These are phyloP conservation scores for Curvularia sp. DNA, from an alignment of 2,329 filamentous ascomycete genomes.

Conservation along the genomic window DNA sequence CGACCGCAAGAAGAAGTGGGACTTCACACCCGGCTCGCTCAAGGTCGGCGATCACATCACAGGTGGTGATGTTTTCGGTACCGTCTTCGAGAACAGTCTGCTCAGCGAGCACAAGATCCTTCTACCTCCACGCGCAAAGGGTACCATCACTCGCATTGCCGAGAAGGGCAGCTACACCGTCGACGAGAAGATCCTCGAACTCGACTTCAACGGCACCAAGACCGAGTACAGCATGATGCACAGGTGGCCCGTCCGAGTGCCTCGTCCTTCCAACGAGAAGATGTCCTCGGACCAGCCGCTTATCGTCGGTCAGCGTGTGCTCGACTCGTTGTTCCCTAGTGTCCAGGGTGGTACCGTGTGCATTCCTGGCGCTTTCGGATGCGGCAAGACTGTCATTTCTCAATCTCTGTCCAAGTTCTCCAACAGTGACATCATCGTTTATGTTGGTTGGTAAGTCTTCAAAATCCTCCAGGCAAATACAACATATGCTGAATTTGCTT, in stretches of 20 bases:
- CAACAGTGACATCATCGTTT: conserved; percentile 98
- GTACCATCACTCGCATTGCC: conserved; percentile 90
- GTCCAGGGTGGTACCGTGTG: conserved; percentile 97
- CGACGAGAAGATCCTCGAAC: conserved; percentile 88
- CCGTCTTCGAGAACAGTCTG: conserved; percentile 94
- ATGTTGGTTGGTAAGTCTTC: conserved; percentile 70
- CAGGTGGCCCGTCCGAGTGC: conserved; percentile 95
- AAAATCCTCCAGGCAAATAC: neutral
- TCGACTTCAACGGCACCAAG: conserved; percentile 97
- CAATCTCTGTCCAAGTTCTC: conserved; percentile 99
- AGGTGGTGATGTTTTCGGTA: conserved; percentile 94
- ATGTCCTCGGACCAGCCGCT: conserved; percentile 88
- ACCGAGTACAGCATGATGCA: conserved; percentile 98
- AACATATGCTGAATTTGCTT: conserved; percentile 69
- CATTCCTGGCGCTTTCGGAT: conserved; percentile 97
- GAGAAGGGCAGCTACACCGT: conserved; percentile 93
- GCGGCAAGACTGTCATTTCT: conserved; percentile 98
- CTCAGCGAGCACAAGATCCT: conserved; percentile 93
- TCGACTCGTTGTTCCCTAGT: conserved; percentile 94
- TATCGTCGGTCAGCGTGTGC: conserved; percentile 93
- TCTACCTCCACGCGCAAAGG: conserved; percentile 85
- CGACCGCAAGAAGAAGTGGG: conserved; percentile 93
- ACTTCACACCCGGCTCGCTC: conserved; percentile 81
- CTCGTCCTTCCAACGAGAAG: conserved; percentile 90
- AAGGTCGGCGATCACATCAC: conserved; percentile 98